These are phyloP conservation scores for Eutrema salsugineum DNA, from an alignment of 441 rosid genomes.

Conservation along the genomic window DNA sequence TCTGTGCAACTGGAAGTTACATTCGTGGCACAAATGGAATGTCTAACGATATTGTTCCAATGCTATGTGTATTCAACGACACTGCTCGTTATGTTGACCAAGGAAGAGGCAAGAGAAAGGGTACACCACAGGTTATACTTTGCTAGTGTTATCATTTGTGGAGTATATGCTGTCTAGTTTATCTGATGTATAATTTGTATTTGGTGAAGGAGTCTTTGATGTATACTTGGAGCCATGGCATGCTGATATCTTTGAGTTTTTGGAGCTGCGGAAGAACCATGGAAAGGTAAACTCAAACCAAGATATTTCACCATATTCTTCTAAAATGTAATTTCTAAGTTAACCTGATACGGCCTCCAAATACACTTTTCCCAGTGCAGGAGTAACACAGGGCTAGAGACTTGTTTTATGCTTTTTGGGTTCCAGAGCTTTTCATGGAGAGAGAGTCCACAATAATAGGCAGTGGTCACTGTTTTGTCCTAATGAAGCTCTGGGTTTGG, in stretches of 20 bases:
- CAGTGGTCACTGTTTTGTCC: constrained; percentile 82
- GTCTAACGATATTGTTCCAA: constrained; percentile 48
- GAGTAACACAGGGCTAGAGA: constrained; percentile 89
- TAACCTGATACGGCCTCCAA: background rate
- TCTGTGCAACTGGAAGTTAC: constrained; percentile 89
- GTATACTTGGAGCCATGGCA: constrained; percentile 98
- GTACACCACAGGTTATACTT: constrained; percentile 17
- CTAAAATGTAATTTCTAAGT: background rate
- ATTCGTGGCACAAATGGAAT: constrained; percentile 93
- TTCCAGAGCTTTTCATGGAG: constrained; percentile 86
- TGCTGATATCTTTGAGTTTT: constrained; percentile 78
- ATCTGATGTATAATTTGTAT: background rate
- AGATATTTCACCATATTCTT: background rate
- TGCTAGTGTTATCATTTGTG: background rate
- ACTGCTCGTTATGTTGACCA: constrained; percentile 96
- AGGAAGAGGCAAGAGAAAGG: constrained; percentile 98
- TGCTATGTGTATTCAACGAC: constrained; percentile 67
- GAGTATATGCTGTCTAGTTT: background rate
- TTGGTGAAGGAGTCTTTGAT: constrained; percentile 76
- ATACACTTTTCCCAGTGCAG: constrained; percentile 25
- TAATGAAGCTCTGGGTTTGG: constrained; percentile 70
- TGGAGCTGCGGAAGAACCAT: constrained; percentile 80
- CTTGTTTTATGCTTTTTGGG: constrained; percentile 75
- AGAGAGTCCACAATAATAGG: constrained; percentile 68
- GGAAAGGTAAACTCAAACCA: constrained; percentile 50